phyloP scores from a whole-genome alignment of 805 yeast genomes.

The Candida vartiovaarae region DNA sequence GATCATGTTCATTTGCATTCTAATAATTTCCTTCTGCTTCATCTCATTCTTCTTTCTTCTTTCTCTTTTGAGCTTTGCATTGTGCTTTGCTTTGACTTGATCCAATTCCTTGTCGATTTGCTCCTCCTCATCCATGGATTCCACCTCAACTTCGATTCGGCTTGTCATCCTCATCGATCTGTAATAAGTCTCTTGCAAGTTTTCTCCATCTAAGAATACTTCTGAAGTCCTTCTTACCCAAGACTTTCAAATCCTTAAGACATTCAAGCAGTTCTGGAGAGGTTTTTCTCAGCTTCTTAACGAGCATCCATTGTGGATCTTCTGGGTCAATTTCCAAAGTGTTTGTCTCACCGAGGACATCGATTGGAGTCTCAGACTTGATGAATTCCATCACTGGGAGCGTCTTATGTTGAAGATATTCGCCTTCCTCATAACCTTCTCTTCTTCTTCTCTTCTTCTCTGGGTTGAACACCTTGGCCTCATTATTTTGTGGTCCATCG shows the following conservation, averaged over 20 bases:
- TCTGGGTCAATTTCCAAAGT: conserved; percentile 51
- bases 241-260: conserved; percentile 83
- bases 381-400: conserved; percentile 77
- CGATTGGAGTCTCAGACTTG: conserved; percentile 75
- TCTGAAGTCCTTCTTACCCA: conserved; percentile 92
- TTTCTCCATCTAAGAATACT: conserved; percentile 81
- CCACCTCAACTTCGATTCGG: conserved; percentile 44
- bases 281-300: conserved; percentile 69
- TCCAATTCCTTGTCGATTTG: conserved; percentile 80
- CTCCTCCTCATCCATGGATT: conserved; percentile 78
- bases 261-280: conserved; percentile 76
- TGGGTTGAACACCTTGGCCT: conserved; percentile 91
- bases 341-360: conserved; percentile 66
- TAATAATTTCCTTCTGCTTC: conserved; percentile 78
- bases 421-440: conserved; percentile 97
- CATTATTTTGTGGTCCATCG: conserved; percentile 68
- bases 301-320: conserved; percentile 64
- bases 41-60: conserved; percentile 74
- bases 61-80: conserved; percentile 66
- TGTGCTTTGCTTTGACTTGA: conserved; percentile 63
- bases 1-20: conserved; percentile 95
- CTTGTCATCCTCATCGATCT: conserved; percentile 50
- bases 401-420: conserved; percentile 62
- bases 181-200: conserved; percentile 72
- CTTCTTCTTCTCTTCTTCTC: conserved; percentile 85